These are phyloP conservation scores for Phlebopus sp. DNA, from an alignment of 1,284 basidiomycete species.

Conservation along the genomic window DNA sequence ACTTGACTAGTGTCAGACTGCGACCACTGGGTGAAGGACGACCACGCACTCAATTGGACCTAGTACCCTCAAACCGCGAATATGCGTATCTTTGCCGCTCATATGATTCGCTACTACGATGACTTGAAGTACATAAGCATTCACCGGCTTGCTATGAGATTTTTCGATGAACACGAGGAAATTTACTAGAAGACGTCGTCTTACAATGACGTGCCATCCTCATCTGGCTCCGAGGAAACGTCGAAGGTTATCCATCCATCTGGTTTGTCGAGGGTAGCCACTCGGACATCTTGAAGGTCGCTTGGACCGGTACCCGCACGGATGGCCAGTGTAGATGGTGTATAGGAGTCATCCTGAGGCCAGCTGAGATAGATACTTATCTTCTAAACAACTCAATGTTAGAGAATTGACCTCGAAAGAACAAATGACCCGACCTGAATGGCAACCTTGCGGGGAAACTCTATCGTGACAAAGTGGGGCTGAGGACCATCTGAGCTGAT, in stretches of 20 bases:
- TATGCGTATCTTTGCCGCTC: constrained; percentile 98
- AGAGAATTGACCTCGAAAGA: constrained; percentile 1
- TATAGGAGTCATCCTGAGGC: constrained; percentile 93
- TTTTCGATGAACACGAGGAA: constrained; percentile 2
- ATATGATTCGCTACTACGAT: constrained; percentile 93
- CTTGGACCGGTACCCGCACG: constrained; percentile 89
- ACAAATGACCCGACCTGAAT: constrained; percentile 64
- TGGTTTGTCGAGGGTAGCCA: constrained; percentile 83
- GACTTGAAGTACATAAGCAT: constrained; percentile 88
- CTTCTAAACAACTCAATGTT: constrained; percentile 55
- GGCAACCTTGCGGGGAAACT: constrained; percentile 88
- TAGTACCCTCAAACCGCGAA: constrained; percentile 84
- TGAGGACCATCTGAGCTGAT: constrained; percentile 94
- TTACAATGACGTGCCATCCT: constrained; percentile 73
- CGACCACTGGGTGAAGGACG: not conserved
- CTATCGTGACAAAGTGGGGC: constrained; percentile 93
- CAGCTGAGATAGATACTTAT: constrained; percentile 88
- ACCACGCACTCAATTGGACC: constrained; percentile 76
- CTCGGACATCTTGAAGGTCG: constrained; percentile 90
- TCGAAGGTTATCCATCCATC: constrained; percentile 95
- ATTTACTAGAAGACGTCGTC: constrained; percentile 21
- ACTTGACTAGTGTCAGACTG: constrained; percentile 1
- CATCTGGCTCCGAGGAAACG: constrained; percentile 73
- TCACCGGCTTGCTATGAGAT: constrained; percentile 70
- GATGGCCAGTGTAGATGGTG: constrained; percentile 87